phyloP scores from a whole-genome alignment of 768 basidiomycete species.

The Sistotremastrum suecicum region DNA sequence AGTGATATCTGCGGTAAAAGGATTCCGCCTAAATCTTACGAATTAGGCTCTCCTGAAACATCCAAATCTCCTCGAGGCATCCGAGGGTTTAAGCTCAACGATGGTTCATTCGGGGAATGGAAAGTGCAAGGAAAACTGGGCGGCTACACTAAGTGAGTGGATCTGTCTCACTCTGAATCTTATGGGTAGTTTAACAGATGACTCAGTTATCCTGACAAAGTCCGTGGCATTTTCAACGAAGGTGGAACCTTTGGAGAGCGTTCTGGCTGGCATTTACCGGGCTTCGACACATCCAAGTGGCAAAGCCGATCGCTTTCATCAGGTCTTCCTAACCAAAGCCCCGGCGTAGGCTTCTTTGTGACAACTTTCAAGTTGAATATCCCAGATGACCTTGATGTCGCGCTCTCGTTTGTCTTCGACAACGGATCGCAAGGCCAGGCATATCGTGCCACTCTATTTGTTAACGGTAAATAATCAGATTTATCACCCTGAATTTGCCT shows the following conservation, averaged over 20 bases:
- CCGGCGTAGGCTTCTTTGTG: constrained; percentile 75
- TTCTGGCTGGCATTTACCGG: constrained; percentile 61
- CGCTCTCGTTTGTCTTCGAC: constrained; percentile 60
- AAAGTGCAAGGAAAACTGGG: constrained; percentile 66
- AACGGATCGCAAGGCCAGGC: constrained; percentile 37
- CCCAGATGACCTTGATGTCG: constrained; percentile 45
- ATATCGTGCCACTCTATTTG: constrained; percentile 60
- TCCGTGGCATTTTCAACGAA: constrained; percentile 56
- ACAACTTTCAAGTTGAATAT: constrained; percentile 56
- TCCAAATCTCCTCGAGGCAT: constrained; percentile 69
- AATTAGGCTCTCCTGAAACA: constrained; percentile 28
- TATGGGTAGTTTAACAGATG: too few relatives aligned
- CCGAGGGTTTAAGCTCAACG: constrained; percentile 57
- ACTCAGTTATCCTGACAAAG: constrained; percentile 60
- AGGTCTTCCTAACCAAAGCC: constrained; percentile 40
- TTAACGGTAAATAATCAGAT: constrained; percentile 79
- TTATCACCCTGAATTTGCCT: constrained; percentile 49
- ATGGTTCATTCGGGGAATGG: constrained; percentile 44
- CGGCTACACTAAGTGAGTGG: constrained; percentile 47
- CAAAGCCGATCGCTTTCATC: constrained; percentile 34
- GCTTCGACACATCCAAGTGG: constrained; percentile 52
- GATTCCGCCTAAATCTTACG: background rate
- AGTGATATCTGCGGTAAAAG: background rate
- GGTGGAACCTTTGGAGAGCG: constrained; percentile 63
- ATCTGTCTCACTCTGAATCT: background rate